Evolutionary conservation across 331 rosid species (phyloP), one percentile per base, ranked within the genome.

Genomic region (Phaseolus coccineus): DNA sequence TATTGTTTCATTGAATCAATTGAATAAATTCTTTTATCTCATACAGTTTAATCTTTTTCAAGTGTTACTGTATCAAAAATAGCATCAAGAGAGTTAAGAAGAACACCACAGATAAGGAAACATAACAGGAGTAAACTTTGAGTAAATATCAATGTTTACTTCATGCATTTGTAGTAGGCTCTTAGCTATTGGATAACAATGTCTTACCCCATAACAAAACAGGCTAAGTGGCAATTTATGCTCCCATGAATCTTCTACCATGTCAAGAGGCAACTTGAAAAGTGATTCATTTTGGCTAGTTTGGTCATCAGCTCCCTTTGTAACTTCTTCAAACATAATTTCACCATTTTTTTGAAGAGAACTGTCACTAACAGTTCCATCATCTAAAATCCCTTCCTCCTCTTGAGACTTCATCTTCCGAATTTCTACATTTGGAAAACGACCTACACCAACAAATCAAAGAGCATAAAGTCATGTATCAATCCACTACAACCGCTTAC

Each of bases 121-220:
- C 6, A 77, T 15, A 47, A 11, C 40, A 71, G 10, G 30, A 46
- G 52, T 28, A 52, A 59, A 58, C 37, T 71, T 59, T 3, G 35
- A n/a, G 69, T 64, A 79, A 48, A 57, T 81, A 66, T 30, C 46
- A 73, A 63, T 14, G 48, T 62, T 71, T 24, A 77, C 59, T 30
- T 25, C 65, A 55, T 64, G 46, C 22, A 78, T 78, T 76, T 65
- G n/a, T 51, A 35, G 50, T 19, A 37, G 48, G 28, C 16, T 65
- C 9, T 39, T 39, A 65, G 50, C 64, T 76, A 47, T n/a, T 77
- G 73, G 74, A 68, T 59, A 66, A 61, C 39, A 65, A 53, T 30
- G 65, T 56, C 96, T 88, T 87, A 95, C 97, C 97, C 98, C 94
- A 75, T 91, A 95, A 82, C 90, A 92, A 89, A 93, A 95, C 56